Evolutionary conservation across 805 yeast species (phyloP).

Genomic region (Myxozyma neglecta): DNA sequence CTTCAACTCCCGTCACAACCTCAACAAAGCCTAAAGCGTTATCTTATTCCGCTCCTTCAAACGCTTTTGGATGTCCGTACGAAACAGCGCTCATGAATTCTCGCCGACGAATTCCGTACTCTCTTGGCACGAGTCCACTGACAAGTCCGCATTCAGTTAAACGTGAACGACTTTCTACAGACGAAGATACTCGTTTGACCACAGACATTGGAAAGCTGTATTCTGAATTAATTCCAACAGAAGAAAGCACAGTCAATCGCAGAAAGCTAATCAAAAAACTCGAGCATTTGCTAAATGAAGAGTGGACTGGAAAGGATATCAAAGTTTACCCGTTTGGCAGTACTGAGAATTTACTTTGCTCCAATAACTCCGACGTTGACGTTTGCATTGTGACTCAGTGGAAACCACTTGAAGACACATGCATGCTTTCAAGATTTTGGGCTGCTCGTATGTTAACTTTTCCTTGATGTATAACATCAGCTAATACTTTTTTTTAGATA

Average conservation of each 20-base stretch:
- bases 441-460: constrained; percentile 18
- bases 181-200: constrained; percentile 23
- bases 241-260: constrained; percentile 18
- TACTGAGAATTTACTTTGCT: constrained; percentile 31
- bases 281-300: constrained; percentile 23
- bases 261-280: constrained; percentile 25
- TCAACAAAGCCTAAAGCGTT: constrained; percentile 1
- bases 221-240: constrained; percentile 22
- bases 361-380: constrained; percentile 33
- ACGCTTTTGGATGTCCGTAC: constrained; percentile 9
- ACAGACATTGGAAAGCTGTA: constrained; percentile 20
- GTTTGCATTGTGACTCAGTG: constrained; percentile 32
- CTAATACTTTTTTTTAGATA: constrained; percentile 2
- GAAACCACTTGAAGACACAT: constrained; percentile 26
- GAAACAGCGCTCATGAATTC: constrained; percentile 31
- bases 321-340: constrained; percentile 32
- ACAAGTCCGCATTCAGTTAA: constrained; percentile 8
- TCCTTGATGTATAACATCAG: not conserved
- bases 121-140: constrained; percentile 30
- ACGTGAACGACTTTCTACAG: constrained; percentile 7
- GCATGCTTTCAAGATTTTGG: constrained; percentile 31
- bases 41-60: not conserved
- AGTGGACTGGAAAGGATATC: constrained; percentile 32
- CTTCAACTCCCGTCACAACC: not conserved
- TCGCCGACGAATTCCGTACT: constrained; percentile 34